Percentiles rank a stretch among this genome's conserved stretches.
Evolutionary conservation across 1,284 basidiomycete genomes (phyloP).

Genomic region (Puccinia coronata): DNA sequence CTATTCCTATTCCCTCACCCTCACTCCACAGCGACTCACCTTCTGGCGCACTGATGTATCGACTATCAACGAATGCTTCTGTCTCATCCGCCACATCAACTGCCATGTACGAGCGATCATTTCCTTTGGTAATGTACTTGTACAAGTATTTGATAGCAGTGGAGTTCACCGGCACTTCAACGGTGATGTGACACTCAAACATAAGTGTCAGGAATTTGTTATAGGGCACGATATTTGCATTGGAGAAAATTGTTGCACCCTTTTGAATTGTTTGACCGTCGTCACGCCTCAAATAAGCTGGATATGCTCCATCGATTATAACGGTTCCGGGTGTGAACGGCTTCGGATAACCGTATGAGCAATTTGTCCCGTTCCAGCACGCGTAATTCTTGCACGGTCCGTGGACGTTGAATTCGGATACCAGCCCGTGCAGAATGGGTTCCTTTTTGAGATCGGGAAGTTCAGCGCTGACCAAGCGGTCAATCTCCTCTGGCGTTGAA

Average conservation of each 20-base stretch:
- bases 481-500: too few species aligned
- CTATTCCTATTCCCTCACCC: background rate
- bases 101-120: background rate
- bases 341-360: too few species aligned
- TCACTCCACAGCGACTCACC: background rate
- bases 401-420: too few species aligned
- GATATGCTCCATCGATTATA: too few species aligned
- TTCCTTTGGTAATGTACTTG: constrained; percentile 32
- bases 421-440: too few species aligned
- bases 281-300: background rate
- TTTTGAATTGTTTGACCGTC: background rate
- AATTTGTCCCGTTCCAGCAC: too few species aligned
- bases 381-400: too few species aligned
- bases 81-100: background rate
- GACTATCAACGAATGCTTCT: background rate
- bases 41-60: constrained; percentile 15
- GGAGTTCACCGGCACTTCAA: background rate
- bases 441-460: too few species aligned
- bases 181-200: constrained; percentile 35
- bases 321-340: too few species aligned
- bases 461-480: too few species aligned
- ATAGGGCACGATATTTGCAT: constrained; percentile 48
- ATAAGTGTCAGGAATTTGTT: background rate
- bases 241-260: constrained; percentile 53
- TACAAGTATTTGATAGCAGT: constrained; percentile 22